Evolutionary conservation across 1,139 yeast species (phyloP).

Genomic region (Blastobotrys aristatus): DNA sequence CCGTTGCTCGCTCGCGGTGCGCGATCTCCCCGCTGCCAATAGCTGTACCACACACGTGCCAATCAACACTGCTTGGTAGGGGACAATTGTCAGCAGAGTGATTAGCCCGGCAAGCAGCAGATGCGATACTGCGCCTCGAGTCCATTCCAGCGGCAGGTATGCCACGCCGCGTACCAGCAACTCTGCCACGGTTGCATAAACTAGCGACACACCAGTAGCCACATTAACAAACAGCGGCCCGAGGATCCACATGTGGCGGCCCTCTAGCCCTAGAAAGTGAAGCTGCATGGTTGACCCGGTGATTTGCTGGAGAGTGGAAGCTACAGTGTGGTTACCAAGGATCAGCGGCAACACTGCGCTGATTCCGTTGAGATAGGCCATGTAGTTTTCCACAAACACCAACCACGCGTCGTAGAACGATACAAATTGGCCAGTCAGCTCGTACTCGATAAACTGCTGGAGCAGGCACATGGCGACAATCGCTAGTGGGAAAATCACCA

Average conservation of each 20-base stretch:
- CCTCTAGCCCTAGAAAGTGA: constrained; percentile 54
- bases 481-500: constrained; percentile 33
- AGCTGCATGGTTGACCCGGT: constrained; percentile 21
- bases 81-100: constrained; percentile 12
- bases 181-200: constrained; percentile 32
- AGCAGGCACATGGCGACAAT: constrained; percentile 25
- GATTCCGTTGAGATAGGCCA: constrained; percentile 25
- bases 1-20: constrained; percentile 4
- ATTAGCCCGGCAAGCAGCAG: background rate
- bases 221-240: constrained; percentile 52
- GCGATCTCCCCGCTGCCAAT: background rate
- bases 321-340: too few species aligned
- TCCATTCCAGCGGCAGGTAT: constrained; percentile 12
- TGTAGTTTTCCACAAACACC: constrained; percentile 29
- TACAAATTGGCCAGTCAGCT: background rate
- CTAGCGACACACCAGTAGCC: constrained; percentile 43
- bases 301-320: constrained; percentile 18
- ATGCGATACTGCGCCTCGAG: background rate
- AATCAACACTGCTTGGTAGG: constrained; percentile 31
- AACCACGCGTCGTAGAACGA: constrained; percentile 44
- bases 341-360: constrained; percentile 40
- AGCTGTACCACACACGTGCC: constrained; percentile 32
- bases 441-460: constrained; percentile 23
- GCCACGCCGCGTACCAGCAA: constrained; percentile 24
- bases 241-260: constrained; percentile 45